Percentiles rank a stretch among this genome's conserved stretches.
Conservation (phyloP, 441 rosid species). For the Erysimum cheiri region DNA sequence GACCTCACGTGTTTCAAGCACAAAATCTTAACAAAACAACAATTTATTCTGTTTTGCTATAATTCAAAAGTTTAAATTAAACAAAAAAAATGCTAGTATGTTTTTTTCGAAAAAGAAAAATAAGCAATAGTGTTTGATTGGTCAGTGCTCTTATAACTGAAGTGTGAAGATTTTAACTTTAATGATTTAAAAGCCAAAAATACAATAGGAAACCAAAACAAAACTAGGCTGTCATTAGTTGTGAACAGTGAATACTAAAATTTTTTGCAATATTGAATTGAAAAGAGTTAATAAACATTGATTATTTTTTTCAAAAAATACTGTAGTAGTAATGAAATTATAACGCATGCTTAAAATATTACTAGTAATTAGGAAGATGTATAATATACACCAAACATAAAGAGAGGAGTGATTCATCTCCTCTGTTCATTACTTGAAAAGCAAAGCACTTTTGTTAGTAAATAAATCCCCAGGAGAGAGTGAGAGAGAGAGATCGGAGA, state of each 20-base stretch:
- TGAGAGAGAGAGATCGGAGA: constrained; percentile 44
- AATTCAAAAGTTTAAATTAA: no score
- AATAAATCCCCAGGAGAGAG: neutral
- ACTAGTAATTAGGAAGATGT: no score
- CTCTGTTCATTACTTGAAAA: constrained; percentile 5
- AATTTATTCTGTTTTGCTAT: constrained; percentile 29
- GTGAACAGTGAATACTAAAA: neutral
- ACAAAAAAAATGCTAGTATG: neutral
- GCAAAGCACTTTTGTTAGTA: neutral
- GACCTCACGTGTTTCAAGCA: constrained; percentile 37
- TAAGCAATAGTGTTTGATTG: neutral
- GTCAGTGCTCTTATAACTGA: neutral
- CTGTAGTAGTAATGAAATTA: no score
- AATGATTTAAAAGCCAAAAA: neutral
- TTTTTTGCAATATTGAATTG: neutral
- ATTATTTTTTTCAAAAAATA: no score
- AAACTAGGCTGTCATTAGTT: neutral
- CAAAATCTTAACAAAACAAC: constrained; percentile 13
- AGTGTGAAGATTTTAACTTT: neutral
- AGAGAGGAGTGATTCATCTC: constrained; percentile 4
- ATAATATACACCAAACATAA: no score
- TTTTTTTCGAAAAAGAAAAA: neutral
- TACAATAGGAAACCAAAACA: neutral
- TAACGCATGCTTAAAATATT: no score
- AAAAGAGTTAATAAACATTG: constrained; percentile 2